Conservation (phyloP, 202 grass and related monocot species). For the Carex arenaria region DNA sequence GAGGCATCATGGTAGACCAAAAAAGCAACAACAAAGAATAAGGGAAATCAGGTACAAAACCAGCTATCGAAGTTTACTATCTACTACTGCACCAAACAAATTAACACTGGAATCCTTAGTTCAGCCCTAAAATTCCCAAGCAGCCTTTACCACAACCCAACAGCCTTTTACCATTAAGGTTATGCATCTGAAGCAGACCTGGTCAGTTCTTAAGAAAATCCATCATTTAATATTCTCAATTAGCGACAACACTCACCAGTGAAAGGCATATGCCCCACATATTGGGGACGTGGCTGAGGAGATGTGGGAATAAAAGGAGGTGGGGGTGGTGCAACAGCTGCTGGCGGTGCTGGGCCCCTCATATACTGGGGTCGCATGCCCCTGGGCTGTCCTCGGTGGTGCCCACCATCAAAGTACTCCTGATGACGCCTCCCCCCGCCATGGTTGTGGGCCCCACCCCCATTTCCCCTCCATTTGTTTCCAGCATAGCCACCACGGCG, state of each 20-base stretch:
- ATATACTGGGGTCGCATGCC: conserved; percentile 40
- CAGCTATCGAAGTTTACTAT: not conserved
- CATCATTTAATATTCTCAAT: conserved; percentile 24
- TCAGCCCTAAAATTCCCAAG: not conserved
- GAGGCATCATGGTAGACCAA: conserved; percentile 30
- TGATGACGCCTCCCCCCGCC: conserved; percentile 37
- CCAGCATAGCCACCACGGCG: conserved; percentile 42
- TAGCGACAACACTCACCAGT: conserved; percentile 43
- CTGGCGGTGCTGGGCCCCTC: conserved; percentile 30
- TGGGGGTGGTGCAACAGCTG: conserved; percentile 35
- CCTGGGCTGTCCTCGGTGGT: conserved; percentile 39
- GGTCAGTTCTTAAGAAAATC: not conserved
- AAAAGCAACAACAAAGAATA: not conserved
- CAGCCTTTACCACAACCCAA: not conserved
- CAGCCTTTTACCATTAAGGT: not conserved
- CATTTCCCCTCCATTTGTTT: conserved; percentile 58
- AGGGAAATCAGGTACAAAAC: not conserved
- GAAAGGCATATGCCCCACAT: conserved; percentile 49
- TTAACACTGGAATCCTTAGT: not conserved
- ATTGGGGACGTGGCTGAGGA: conserved; percentile 41
- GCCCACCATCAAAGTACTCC: conserved; percentile 39
- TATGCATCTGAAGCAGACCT: conserved; percentile 17
- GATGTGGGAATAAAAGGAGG: conserved; percentile 40
- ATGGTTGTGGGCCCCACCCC: conserved; percentile 30
- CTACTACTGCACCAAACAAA: not conserved